Percentiles rank a stretch among this genome's conserved stretches.
Conservation (phyloP, 1,284 basidiomycete species). For the Marasmius sp. region DNA sequence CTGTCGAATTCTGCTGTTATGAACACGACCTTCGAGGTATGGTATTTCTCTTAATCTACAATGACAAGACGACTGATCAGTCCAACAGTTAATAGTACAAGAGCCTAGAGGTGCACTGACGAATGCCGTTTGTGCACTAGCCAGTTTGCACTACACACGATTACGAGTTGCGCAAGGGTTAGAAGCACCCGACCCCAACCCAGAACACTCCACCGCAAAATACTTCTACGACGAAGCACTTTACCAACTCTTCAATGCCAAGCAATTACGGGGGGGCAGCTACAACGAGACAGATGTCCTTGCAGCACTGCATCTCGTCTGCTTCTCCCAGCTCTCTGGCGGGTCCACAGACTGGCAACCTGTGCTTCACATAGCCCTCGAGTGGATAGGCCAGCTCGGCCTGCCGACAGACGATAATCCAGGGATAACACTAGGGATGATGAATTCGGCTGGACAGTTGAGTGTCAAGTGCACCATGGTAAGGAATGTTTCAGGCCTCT, state of each 20-base stretch:
- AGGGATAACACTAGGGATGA: constrained; percentile 50
- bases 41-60: constrained; percentile 20
- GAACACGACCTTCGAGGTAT: constrained; percentile 60
- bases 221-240: constrained; percentile 69
- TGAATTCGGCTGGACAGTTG: constrained; percentile 52
- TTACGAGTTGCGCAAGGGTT: constrained; percentile 60
- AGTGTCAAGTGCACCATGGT: constrained; percentile 73
- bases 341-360: constrained; percentile 65
- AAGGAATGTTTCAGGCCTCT: constrained; percentile 25
- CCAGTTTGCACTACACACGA: constrained; percentile 65
- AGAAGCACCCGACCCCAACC: constrained; percentile 51
- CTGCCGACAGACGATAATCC: constrained; percentile 64
- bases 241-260: constrained; percentile 50
- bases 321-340: constrained; percentile 66
- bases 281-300: constrained; percentile 68
- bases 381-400: constrained; percentile 69
- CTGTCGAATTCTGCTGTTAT: constrained; percentile 57
- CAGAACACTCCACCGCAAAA: constrained; percentile 58
- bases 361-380: constrained; percentile 63
- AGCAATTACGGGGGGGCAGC: constrained; percentile 41
- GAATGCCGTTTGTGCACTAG: constrained; percentile 72
- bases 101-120: constrained; percentile 69
- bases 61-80: background rate
- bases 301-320: constrained; percentile 72
- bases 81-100: constrained; percentile 54